phyloP scores from a whole-genome alignment of 169 alveolate species.

The Perkinsus marinus region DNA sequence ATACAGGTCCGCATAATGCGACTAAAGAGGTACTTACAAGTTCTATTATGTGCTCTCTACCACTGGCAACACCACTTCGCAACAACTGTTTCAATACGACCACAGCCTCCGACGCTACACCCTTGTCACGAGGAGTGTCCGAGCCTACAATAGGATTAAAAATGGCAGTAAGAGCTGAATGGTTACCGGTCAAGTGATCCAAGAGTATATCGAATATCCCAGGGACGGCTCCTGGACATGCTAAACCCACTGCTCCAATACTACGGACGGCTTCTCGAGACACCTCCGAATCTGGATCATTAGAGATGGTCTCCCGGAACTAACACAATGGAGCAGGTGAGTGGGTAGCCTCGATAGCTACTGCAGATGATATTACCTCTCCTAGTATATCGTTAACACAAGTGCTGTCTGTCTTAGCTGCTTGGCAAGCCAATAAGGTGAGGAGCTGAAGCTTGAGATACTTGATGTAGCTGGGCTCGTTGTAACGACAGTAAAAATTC shows the following conservation, averaged over 20 bases:
- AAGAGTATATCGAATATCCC: neutral
- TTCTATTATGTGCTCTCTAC: neutral
- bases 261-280: neutral
- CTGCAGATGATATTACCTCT: neutral
- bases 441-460: conserved; percentile 49
- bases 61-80: neutral
- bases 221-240: neutral
- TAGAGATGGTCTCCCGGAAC: neutral
- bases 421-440: conserved; percentile 56
- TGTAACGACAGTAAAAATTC: conserved; percentile 51
- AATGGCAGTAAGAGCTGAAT: neutral
- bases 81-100: neutral
- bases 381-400: neutral
- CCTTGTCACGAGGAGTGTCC: neutral
- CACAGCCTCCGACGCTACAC: neutral
- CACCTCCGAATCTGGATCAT: neutral
- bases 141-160: neutral
- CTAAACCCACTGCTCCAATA: neutral
- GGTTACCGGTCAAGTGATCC: neutral
- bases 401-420: neutral
- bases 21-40: neutral
- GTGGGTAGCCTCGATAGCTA: too few relatives aligned
- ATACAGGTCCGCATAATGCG: neutral
- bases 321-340: neutral
- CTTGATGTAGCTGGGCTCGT: conserved; percentile 64